These are phyloP conservation scores for Ophiostoma perfectum DNA, from an alignment of 2,329 filamentous ascomycete genomes.

Conservation along the genomic window DNA sequence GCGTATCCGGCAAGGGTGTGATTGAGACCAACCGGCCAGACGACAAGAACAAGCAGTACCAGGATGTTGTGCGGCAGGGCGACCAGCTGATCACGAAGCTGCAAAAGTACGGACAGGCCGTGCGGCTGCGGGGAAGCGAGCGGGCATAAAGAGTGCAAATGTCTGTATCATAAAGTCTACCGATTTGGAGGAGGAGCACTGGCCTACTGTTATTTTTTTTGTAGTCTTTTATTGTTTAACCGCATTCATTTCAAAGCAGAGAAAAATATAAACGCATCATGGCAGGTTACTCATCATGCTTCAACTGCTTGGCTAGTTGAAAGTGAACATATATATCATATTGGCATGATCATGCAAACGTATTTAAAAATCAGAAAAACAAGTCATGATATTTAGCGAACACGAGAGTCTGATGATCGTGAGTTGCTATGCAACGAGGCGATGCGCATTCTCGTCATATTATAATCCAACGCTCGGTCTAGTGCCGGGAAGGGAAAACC, in stretches of 20 bases:
- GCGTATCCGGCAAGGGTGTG: constrained; percentile 89
- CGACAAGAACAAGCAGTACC: constrained; percentile 99
- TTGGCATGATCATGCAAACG: too few species aligned
- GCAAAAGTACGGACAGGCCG: constrained; percentile 97
- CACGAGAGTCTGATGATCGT: too few species aligned
- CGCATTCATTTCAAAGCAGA: background rate
- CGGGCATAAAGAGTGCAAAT: constrained; percentile 54
- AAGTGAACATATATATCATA: too few species aligned
- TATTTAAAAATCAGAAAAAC: too few species aligned
- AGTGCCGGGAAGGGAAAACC: background rate
- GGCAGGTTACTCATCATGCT: too few species aligned
- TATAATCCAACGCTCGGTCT: background rate
- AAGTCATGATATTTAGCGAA: too few species aligned
- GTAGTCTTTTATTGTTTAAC: background rate
- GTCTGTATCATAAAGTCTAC: too few species aligned
- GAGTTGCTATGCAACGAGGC: too few species aligned
- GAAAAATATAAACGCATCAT: background rate
- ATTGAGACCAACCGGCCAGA: constrained; percentile 98
- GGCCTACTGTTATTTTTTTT: background rate
- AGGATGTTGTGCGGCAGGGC: constrained; percentile 94
- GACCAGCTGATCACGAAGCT: constrained; percentile 98
- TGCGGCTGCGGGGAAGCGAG: constrained; percentile 90
- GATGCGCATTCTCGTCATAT: too few species aligned
- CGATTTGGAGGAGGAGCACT: background rate
- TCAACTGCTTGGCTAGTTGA: too few species aligned